Conservation (phyloP, 345 rosid species). For the Kandelia obovata region DNA sequence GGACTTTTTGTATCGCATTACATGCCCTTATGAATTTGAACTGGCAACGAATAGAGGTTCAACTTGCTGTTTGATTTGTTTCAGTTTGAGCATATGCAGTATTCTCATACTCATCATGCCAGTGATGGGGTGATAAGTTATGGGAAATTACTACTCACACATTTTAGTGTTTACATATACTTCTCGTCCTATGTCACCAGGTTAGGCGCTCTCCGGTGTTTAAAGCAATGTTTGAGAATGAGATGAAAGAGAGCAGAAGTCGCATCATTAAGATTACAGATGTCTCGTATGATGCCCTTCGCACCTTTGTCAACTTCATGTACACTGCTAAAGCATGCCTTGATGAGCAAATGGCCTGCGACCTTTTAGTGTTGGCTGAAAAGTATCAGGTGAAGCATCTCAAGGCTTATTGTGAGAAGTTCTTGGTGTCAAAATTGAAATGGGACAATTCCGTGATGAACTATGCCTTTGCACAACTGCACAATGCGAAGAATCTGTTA, state of each 20-base stretch:
- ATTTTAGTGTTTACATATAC: not conserved
- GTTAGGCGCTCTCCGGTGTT: constrained; percentile 79
- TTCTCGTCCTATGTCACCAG: constrained; percentile 25
- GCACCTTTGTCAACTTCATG: constrained; percentile 53
- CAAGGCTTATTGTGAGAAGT: constrained; percentile 70
- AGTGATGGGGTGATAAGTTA: not conserved
- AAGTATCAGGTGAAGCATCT: constrained; percentile 83
- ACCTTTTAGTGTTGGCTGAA: constrained; percentile 74
- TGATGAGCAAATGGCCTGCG: constrained; percentile 77
- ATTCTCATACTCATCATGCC: no score
- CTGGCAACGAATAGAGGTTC: no score
- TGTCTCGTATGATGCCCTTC: constrained; percentile 62
- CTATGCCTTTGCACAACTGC: constrained; percentile 85
- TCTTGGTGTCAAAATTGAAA: constrained; percentile 62
- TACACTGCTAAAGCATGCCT: constrained; percentile 80
- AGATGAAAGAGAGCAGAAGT: constrained; percentile 80
- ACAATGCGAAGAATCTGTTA: constrained; percentile 60
- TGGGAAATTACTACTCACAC: not conserved
- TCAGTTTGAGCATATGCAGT: no score
- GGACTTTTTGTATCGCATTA: not conserved
- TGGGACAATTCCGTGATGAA: constrained; percentile 71
- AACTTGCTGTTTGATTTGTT: no score
- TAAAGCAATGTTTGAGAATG: constrained; percentile 82
- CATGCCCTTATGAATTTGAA: not conserved
- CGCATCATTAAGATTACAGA: constrained; percentile 77